Percentiles rank a stretch among this genome's conserved stretches.
phyloP scores from a whole-genome alignment of 108 stramenopile species.

The Cyclotella choctawhatcheeana region DNA sequence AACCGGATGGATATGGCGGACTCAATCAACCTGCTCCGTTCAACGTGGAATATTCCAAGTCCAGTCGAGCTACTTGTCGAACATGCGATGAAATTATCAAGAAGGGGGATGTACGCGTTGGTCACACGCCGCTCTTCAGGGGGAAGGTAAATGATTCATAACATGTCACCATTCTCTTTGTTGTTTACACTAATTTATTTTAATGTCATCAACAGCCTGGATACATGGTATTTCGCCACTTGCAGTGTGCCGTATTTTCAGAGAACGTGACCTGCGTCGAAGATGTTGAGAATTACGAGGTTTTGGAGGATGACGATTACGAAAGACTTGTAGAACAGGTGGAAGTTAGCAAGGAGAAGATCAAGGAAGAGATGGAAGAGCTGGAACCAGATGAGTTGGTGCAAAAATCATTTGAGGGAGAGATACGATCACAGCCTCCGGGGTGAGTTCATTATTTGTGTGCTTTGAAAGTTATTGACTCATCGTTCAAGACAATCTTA shows the following conservation, averaged over 20 bases:
- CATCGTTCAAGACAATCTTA: not conserved
- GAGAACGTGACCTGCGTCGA: slow-evolving; percentile 51
- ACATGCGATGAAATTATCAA: slow-evolving; percentile 76
- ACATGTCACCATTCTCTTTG: not conserved
- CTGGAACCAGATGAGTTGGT: slow-evolving; percentile 92
- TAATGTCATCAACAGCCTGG: slow-evolving; percentile 54
- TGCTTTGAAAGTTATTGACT: not conserved
- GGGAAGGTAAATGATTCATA: slow-evolving; percentile 64
- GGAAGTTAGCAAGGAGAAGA: slow-evolving; percentile 56
- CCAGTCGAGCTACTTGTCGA: slow-evolving; percentile 79
- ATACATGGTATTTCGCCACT: slow-evolving; percentile 78
- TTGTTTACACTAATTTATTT: not conserved
- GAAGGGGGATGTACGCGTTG: slow-evolving; percentile 70
- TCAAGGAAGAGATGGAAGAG: slow-evolving; percentile 75
- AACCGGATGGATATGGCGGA: slow-evolving; percentile 56
- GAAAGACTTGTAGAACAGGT: slow-evolving; percentile 50
- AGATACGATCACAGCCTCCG: slow-evolving; percentile 71
- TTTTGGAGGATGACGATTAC: slow-evolving; percentile 62
- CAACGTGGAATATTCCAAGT: slow-evolving; percentile 67
- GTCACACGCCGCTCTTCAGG: slow-evolving; percentile 83
- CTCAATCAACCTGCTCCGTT: slow-evolving; percentile 52
- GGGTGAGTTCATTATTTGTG: slow-evolving; percentile 45
- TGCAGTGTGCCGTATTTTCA: slow-evolving; percentile 71
- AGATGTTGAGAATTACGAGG: slow-evolving; percentile 69
- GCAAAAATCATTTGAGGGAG: slow-evolving; percentile 77